Evolutionary conservation across 225 moss, liverwort and hornwort species (phyloP).

Genomic region (Asterella californica): DNA sequence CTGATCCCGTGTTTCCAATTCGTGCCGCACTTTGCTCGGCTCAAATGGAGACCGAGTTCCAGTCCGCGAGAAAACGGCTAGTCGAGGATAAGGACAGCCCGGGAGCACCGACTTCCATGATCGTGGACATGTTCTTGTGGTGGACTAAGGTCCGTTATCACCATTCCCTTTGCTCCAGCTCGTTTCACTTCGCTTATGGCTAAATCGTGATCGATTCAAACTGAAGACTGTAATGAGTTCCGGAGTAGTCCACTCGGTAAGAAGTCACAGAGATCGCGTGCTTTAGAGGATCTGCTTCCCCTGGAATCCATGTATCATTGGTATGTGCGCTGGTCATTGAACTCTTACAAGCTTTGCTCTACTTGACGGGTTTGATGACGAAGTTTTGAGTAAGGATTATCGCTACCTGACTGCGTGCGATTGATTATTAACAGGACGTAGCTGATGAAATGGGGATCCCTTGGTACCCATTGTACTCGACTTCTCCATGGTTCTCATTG

Average conservation of each 20-base stretch:
- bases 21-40: not conserved
- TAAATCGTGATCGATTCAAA: too few relatives aligned
- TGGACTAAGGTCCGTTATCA: slow-evolving; percentile 18
- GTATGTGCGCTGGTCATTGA: not conserved
- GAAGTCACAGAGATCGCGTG: not conserved
- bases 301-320: not conserved
- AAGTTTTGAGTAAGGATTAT: not conserved
- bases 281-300: too few relatives aligned
- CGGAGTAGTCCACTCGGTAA: too few relatives aligned
- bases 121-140: slow-evolving; percentile 23
- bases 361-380: not conserved
- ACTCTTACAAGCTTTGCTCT: not conserved
- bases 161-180: not conserved
- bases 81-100: slow-evolving; percentile 6
- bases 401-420: not conserved
- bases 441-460: slow-evolving; percentile 25
- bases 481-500: not conserved
- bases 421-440: not conserved
- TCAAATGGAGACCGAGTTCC: slow-evolving; percentile 3
- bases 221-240: too few relatives aligned
- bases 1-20: slow-evolving; percentile 15
- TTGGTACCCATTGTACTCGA: slow-evolving; percentile 22
- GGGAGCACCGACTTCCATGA: slow-evolving; percentile 23
- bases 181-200: too few relatives aligned
- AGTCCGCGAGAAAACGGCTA: slow-evolving; percentile 12